Conservation (phyloP, 345 rosid species). For the Camelina hispida region DNA sequence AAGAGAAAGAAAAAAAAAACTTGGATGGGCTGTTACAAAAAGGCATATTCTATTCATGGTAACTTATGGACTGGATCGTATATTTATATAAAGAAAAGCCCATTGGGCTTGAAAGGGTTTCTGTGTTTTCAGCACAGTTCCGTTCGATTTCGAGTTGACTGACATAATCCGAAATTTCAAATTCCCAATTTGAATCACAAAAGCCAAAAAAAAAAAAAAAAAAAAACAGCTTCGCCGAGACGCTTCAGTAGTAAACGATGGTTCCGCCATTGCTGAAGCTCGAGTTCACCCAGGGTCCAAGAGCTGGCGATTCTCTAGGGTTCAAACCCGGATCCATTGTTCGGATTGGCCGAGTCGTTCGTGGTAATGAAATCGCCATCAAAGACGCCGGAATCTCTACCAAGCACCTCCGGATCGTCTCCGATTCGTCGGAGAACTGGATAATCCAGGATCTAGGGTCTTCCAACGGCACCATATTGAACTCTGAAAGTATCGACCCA, state of each 20-base stretch:
- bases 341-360: constrained; percentile 70
- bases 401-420: constrained; percentile 67
- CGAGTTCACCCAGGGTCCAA: constrained; percentile 62
- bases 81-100: background rate
- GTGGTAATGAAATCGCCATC: constrained; percentile 72
- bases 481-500: constrained; percentile 51
- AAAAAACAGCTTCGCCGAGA: constrained; percentile 20
- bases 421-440: constrained; percentile 72
- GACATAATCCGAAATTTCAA: constrained; percentile 18
- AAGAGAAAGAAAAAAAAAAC: background rate
- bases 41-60: background rate
- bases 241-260: constrained; percentile 40
- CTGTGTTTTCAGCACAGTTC: background rate
- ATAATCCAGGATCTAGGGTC: constrained; percentile 69
- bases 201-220: too few species aligned
- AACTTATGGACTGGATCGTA: background rate
- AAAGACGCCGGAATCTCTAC: constrained; percentile 85
- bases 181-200: background rate
- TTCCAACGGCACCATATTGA: constrained; percentile 81
- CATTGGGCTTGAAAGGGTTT: constrained; percentile 11
- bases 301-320: constrained; percentile 64
- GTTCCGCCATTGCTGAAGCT: constrained; percentile 54
- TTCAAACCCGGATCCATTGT: constrained; percentile 56
- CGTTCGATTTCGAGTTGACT: background rate
- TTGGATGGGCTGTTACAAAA: background rate